Base-by-base conservation (phyloP, 2,329 filamentous ascomycete species). In the Cladosporium sphaerospermum region DNA sequence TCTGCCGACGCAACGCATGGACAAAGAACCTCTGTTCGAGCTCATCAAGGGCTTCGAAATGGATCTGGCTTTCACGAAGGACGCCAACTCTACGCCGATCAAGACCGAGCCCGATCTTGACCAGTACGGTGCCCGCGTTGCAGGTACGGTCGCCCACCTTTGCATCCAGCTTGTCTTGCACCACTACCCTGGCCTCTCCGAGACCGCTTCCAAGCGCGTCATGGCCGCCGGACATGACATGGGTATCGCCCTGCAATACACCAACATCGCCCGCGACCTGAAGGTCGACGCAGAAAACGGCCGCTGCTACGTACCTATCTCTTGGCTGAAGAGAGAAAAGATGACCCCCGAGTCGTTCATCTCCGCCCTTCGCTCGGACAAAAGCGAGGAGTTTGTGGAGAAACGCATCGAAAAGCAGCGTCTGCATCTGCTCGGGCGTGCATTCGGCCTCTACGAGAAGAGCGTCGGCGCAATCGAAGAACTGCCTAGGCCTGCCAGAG, bases 231-330 rank as follows among this genome's bases (percentile, higher is more conserved):
- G 84, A 1, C 74, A 75, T 16, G 73, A 76, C 28, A 89, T 89
- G 85, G 86, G 86, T 0, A 77, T 85, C 33, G 85, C 86, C 1
- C 71, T 89, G n/a, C 86, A 90, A 62, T 88, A 85, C 60, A 80
- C 88, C 61, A 90, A 89, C 62, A 88, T 90, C 56, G 83, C 85
- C 3, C 81, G 86, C 18, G 86, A 90, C 61, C 82, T 89, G n/a
- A 67, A 72, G 3, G 80, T 82, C 2, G 86, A 89, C 60, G 83
- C 86, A 0, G 69, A 71, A 11, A 80, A 86, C 34, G 75, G 76
- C 1, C 78, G 86, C 6, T 84, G 88, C 6, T 90, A 90, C 63
- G 69, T 89, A 4, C 86, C 86, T 0, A 72, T 73, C 0, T 69
- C 70, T 0, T 89, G 85, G 85, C 71, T 89, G 1, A 71, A 75